phyloP scores from a whole-genome alignment of 1,284 basidiomycete species.

The Heterobasidion parviporum region DNA sequence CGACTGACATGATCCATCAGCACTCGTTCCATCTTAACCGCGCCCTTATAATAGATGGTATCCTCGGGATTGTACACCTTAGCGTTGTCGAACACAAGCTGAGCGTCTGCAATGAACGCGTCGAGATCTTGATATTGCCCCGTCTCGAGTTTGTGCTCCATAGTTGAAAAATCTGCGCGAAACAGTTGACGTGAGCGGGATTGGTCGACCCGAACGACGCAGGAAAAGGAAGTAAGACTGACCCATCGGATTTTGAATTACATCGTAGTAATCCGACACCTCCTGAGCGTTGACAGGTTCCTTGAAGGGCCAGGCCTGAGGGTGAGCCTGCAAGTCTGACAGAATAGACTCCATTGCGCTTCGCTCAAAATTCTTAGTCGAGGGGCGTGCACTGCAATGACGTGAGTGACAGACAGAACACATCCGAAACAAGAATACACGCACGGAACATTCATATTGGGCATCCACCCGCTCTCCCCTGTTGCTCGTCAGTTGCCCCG shows the following conservation, averaged over 20 bases:
- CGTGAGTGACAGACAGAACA: slow-evolving; percentile 5
- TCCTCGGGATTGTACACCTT: too few relatives aligned
- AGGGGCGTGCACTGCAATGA: slow-evolving; percentile 29
- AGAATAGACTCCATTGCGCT: slow-evolving; percentile 78
- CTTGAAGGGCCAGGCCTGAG: slow-evolving; percentile 84
- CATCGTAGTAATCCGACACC: slow-evolving; percentile 87
- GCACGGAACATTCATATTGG: slow-evolving; percentile 74
- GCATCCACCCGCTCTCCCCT: slow-evolving; percentile 94
- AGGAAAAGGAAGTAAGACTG: slow-evolving; percentile 22
- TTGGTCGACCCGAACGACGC: not conserved
- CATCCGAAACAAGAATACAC: slow-evolving; percentile 17
- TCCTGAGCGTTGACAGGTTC: slow-evolving; percentile 78
- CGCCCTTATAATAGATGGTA: too few relatives aligned
- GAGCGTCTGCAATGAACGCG: too few relatives aligned
- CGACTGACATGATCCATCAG: too few relatives aligned
- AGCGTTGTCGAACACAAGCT: too few relatives aligned
- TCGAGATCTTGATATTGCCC: too few relatives aligned
- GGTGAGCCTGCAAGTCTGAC: slow-evolving; percentile 75
- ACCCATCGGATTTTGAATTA: slow-evolving; percentile 95
- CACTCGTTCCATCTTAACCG: too few relatives aligned
- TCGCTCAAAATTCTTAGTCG: slow-evolving; percentile 48
- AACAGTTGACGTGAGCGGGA: slow-evolving; percentile 4
- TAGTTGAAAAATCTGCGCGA: too few relatives aligned
- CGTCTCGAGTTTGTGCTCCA: too few relatives aligned
- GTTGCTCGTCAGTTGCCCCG: slow-evolving; percentile 4